Conservation (phyloP, 1,284 basidiomycete genomes). For the Xanthoconium separans region DNA sequence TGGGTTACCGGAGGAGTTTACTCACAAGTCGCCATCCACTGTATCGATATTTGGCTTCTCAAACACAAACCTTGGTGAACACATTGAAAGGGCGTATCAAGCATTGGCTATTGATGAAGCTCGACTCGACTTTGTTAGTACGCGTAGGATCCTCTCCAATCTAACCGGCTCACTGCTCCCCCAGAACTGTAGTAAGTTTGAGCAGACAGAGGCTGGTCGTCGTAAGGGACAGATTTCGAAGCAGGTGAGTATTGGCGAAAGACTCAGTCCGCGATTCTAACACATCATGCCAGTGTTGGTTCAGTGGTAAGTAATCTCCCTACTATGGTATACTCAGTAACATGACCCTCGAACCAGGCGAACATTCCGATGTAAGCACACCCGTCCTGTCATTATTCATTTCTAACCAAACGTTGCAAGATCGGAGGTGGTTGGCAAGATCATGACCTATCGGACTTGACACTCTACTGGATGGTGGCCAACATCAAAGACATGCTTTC, state of each 20-base stretch:
- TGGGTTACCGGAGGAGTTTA: slow-evolving; percentile 64
- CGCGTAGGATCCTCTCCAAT: not conserved
- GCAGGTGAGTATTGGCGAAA: slow-evolving; percentile 43
- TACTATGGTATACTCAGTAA: not conserved
- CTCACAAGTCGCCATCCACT: slow-evolving; percentile 37
- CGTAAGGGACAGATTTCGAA: slow-evolving; percentile 57
- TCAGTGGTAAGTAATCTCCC: slow-evolving; percentile 45
- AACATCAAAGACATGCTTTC: slow-evolving; percentile 55
- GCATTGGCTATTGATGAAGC: slow-evolving; percentile 66
- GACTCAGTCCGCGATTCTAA: slow-evolving; percentile 2
- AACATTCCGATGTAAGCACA: slow-evolving; percentile 57
- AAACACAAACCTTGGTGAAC: slow-evolving; percentile 56
- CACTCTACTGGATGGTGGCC: slow-evolving; percentile 66
- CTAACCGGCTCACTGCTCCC: not conserved
- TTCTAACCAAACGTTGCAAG: slow-evolving; percentile 34
- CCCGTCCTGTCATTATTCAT: not conserved
- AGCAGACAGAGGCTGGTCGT: slow-evolving; percentile 53
- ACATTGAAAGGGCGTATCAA: slow-evolving; percentile 63
- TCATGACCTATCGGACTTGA: slow-evolving; percentile 67
- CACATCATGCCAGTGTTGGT: slow-evolving; percentile 55
- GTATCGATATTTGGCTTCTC: slow-evolving; percentile 62
- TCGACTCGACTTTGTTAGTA: slow-evolving; percentile 61
- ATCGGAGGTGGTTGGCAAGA: slow-evolving; percentile 66
- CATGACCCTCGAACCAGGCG: slow-evolving; percentile 37
- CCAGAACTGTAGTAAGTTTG: slow-evolving; percentile 61